Conservation (phyloP, 176 grass and related monocot species). For the Echinochloa phyllopogon region DNA sequence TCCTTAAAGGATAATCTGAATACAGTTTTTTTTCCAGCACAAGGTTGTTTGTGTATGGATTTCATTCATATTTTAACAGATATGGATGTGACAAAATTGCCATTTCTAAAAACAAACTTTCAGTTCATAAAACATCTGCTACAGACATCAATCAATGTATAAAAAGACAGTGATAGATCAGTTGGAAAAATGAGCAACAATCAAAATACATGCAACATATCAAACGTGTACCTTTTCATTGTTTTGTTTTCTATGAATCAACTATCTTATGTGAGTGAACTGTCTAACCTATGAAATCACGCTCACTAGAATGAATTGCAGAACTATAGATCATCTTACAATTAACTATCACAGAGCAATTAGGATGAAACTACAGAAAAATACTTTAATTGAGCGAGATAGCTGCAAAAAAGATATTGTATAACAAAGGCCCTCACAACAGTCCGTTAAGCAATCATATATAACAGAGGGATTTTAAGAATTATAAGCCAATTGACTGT, state of each 20-base stretch:
- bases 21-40: not conserved
- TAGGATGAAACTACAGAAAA: not conserved
- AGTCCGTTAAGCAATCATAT: not conserved
- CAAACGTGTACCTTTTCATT: slow-evolving; percentile 1
- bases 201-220: not conserved
- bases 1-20: not conserved
- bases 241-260: not conserved
- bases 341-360: not conserved
- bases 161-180: not conserved
- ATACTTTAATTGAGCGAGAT: not conserved
- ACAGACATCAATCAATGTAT: slow-evolving; percentile 1
- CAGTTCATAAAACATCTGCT: slow-evolving; percentile 8
- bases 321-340: slow-evolving; percentile 4
- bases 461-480: not conserved
- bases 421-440: not conserved
- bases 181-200: not conserved
- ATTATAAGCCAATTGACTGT: not conserved
- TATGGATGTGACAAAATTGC: not conserved
- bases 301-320: slow-evolving; percentile 5
- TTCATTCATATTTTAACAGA: slow-evolving; percentile 6
- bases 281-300: slow-evolving; percentile 10
- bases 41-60: not conserved
- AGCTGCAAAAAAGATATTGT: not conserved
- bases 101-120: slow-evolving; percentile 6
- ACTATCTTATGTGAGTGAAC: not conserved